phyloP scores from a whole-genome alignment of 1,139 yeast species.

The Blastobotrys raffinosifermentans region DNA sequence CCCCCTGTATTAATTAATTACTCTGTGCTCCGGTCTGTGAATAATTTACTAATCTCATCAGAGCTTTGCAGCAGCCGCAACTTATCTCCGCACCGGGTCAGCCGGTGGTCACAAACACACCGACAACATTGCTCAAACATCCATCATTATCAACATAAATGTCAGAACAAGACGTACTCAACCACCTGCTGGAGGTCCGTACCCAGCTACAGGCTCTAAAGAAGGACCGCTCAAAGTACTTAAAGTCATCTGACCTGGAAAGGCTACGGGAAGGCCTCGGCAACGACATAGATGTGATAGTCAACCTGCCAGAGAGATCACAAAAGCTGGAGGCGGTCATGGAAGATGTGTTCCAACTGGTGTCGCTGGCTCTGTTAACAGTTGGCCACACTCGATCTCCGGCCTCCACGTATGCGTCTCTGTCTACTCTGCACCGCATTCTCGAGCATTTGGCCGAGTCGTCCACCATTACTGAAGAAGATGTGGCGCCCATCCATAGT shows the following conservation, averaged over 20 bases:
- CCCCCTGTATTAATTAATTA: too few relatives aligned
- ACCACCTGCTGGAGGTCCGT: conserved; percentile 38
- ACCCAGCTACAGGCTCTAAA: conserved; percentile 41
- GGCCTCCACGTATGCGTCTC: conserved; percentile 88
- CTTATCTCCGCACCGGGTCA: too few relatives aligned
- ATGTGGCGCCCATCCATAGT: conserved; percentile 65
- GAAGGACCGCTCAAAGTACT: conserved; percentile 44
- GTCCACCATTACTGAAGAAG: conserved; percentile 76
- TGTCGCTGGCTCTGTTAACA: conserved; percentile 80
- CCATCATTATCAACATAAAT: too few relatives aligned
- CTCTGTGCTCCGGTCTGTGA: too few relatives aligned
- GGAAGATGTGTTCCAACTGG: conserved; percentile 82
- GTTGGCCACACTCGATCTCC: conserved; percentile 87
- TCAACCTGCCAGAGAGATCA: conserved; percentile 26
- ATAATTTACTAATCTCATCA: too few relatives aligned
- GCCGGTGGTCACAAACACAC: too few relatives aligned
- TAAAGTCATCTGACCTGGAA: conserved; percentile 45
- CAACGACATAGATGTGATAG: conserved; percentile 28
- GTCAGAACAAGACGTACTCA: conserved; percentile 41
- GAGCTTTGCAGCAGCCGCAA: too few relatives aligned
- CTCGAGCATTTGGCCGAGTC: conserved; percentile 77
- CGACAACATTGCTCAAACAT: too few relatives aligned
- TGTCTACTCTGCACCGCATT: conserved; percentile 76
- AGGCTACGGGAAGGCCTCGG: conserved; percentile 40
- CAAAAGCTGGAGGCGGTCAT: conserved; percentile 57